Base-by-base conservation (phyloP, 805 yeast species). In the Metschnikowia gelsemii region DNA sequence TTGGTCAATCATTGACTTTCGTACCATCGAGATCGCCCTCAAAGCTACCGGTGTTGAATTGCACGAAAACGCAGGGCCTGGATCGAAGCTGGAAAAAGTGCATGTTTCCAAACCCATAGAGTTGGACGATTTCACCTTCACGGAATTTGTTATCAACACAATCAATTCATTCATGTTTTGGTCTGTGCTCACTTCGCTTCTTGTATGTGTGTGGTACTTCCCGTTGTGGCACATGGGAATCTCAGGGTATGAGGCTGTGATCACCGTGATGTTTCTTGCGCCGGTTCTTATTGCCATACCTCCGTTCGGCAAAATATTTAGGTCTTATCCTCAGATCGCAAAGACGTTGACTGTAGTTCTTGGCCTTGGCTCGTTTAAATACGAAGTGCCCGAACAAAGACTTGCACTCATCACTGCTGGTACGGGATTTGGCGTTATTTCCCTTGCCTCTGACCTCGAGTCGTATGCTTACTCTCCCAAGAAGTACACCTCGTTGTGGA, bases 191-290 rank as follows among this genome's bases (percentile, higher is more conserved):
- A 85, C 98, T 3, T 79, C 96, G 0, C 69, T 93, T 45, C 84
- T 88, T 32, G 75, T 93, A 42, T 81, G 93, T 57, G 81, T 93
- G 37, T 93, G 99, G 99, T 87, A 87, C 68, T 93, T 93, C 73
- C 99, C 99, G 8, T 71, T 93, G 48, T 93, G 99, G 99, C 78
- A 85, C 59, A 89, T 93, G 97, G 98, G 97, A 5, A 84, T 93
- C 32, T 85, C 96, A 2, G 99, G 99, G 3, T 90, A 86, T 60
- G 99, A 93, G 64, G 84, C 84, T 0, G 75, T 80, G 2, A 70
- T 87, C 34, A 43, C 56, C 9, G 57, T 79, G 5, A 66, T 80
- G 17, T 67, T 81, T 27, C 40, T 80, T 8, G 73, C 85, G 3
- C 88, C 96, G 1, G 45, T 82, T 11, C 29, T 85, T 2, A 64